Evolutionary conservation across 805 yeast genomes (phyloP).

Genomic region (Wickerhamiella lipophila): DNA sequence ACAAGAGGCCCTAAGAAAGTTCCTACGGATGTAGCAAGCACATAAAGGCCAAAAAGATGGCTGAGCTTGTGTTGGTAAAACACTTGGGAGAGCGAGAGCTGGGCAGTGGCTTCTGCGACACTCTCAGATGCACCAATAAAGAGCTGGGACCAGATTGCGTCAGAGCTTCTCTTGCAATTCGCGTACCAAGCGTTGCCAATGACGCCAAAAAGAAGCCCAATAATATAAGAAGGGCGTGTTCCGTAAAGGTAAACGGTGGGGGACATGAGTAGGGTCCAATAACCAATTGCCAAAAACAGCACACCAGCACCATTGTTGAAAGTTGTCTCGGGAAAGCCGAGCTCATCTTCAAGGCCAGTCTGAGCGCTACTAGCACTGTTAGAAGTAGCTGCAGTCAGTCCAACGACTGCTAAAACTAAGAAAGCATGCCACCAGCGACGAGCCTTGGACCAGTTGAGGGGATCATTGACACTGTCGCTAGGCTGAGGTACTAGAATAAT

Average conservation of each 20-base stretch:
- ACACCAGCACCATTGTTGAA: slow-evolving; percentile 79
- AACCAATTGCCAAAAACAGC: slow-evolving; percentile 54
- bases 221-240: slow-evolving; percentile 47
- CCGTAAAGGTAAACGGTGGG: slow-evolving; percentile 62
- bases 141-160: slow-evolving; percentile 64
- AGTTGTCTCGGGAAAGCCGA: slow-evolving; percentile 49
- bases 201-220: slow-evolving; percentile 48
- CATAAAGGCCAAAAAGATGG: slow-evolving; percentile 57
- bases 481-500: slow-evolving; percentile 55
- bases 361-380: slow-evolving; percentile 66
- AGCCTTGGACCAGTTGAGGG: slow-evolving; percentile 45
- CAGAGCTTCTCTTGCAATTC: slow-evolving; percentile 38
- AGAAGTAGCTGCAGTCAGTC: slow-evolving; percentile 41
- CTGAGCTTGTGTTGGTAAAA: slow-evolving; percentile 71
- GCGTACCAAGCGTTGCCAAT: slow-evolving; percentile 66
- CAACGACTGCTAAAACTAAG: slow-evolving; percentile 30
- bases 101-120: slow-evolving; percentile 66
- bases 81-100: slow-evolving; percentile 53
- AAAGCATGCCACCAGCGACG: slow-evolving; percentile 39
- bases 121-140: slow-evolving; percentile 75
- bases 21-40: slow-evolving; percentile 61
- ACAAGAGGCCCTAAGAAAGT: slow-evolving; percentile 68
- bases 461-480: slow-evolving; percentile 56
- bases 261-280: slow-evolving; percentile 49
- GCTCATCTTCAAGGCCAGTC: slow-evolving; percentile 48